These are phyloP conservation scores for Peniophora sp. DNA, from an alignment of 1,284 basidiomycete species.

Conservation along the genomic window DNA sequence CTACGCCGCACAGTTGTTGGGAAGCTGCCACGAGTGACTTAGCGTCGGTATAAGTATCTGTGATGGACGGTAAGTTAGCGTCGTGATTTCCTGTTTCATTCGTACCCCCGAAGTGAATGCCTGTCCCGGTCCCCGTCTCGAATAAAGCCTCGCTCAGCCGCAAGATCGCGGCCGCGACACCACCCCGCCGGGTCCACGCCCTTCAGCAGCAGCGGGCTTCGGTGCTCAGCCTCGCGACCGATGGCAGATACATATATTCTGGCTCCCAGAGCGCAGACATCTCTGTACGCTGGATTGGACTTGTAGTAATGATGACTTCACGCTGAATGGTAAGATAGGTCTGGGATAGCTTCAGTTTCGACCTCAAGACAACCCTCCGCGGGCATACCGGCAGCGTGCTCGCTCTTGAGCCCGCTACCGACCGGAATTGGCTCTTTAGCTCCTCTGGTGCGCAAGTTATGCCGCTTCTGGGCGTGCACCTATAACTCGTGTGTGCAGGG, in stretches of 20 bases:
- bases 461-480: conserved; percentile 3
- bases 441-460: conserved; percentile 50
- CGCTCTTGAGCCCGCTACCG: conserved; percentile 70
- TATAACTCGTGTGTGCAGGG: conserved; percentile 33
- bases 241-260: conserved; percentile 70
- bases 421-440: conserved; percentile 81
- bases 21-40: not conserved
- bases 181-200: conserved; percentile 53
- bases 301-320: not conserved
- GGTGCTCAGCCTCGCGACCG: conserved; percentile 71
- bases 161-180: conserved; percentile 27
- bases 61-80: not conserved
- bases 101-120: conserved; percentile 2
- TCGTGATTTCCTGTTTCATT: conserved; percentile 1
- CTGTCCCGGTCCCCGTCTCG: not conserved
- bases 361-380: conserved; percentile 61
- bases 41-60: not conserved
- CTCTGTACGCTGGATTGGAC: conserved; percentile 40
- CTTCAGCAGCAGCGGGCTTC: conserved; percentile 63
- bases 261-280: conserved; percentile 78
- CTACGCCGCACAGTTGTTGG: not conserved
- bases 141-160: conserved; percentile 51
- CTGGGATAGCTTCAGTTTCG: conserved; percentile 71
- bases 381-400: conserved; percentile 88
- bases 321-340: conserved; percentile 44